A percentile compares a stretch with the other conserved stretches of the same genome.
Conservation (phyloP, 495 filamentous ascomycete genomes). For the Eremomyces bilateralis region DNA sequence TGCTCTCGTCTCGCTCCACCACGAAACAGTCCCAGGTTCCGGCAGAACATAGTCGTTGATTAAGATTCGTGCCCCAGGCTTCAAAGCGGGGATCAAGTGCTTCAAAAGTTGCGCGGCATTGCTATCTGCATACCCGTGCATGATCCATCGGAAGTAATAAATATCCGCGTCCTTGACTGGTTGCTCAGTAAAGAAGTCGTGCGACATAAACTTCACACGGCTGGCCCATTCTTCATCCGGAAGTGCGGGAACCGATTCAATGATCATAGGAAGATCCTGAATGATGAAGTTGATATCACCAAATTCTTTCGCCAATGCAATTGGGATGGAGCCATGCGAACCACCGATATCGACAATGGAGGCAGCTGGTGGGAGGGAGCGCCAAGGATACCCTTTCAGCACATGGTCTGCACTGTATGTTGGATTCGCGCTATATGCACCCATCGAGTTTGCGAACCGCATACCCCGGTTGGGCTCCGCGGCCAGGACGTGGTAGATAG, state of each 20-base stretch:
- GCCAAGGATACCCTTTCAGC: background rate
- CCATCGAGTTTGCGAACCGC: background rate
- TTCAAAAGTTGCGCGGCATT: too few relatives aligned
- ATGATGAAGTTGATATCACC: constrained; percentile 30
- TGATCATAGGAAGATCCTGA: constrained; percentile 30
- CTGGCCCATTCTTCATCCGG: constrained; percentile 21
- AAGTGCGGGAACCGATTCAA: constrained; percentile 22
- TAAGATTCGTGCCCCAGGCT: too few relatives aligned
- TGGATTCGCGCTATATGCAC: background rate
- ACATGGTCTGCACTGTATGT: background rate
- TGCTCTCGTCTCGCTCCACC: too few relatives aligned
- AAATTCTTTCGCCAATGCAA: constrained; percentile 26
- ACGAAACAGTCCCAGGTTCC: too few relatives aligned
- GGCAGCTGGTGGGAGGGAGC: background rate
- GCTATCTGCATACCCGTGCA: too few relatives aligned
- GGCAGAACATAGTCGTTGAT: too few relatives aligned
- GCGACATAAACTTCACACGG: constrained; percentile 24
- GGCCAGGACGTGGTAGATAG: background rate
- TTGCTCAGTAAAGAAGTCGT: constrained; percentile 36
- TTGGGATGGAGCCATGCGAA: constrained; percentile 28
- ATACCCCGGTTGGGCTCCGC: background rate
- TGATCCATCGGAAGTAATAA: too few relatives aligned
- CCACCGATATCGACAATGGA: constrained; percentile 26
- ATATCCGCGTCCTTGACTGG: too few relatives aligned
- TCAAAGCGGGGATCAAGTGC: too few relatives aligned